These are phyloP conservation scores for Xylaria bambusicola DNA, from an alignment of 495 filamentous ascomycete genomes.

Conservation along the genomic window DNA sequence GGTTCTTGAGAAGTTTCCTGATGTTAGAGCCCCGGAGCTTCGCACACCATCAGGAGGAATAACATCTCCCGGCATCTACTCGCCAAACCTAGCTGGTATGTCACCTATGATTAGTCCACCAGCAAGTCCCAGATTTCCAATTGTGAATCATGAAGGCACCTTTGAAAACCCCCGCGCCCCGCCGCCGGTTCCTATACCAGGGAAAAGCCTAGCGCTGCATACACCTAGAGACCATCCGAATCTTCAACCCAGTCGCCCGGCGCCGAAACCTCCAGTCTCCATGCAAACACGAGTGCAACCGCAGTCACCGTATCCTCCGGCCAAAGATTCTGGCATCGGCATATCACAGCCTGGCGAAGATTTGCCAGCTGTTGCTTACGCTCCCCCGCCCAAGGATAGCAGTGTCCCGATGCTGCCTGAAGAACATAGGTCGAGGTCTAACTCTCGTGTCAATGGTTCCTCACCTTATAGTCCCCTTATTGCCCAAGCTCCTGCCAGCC, in stretches of 20 bases:
- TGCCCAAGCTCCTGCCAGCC: constrained; percentile 33
- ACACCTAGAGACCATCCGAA: constrained; percentile 52
- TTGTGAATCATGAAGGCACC: constrained; percentile 80
- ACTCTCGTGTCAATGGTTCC: constrained; percentile 53
- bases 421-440: constrained; percentile 56
- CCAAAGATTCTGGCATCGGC: constrained; percentile 57
- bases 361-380: constrained; percentile 43
- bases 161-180: constrained; percentile 96
- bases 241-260: constrained; percentile 64
- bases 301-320: constrained; percentile 44
- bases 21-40: constrained; percentile 66
- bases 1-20: constrained; percentile 93
- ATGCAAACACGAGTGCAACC: constrained; percentile 47
- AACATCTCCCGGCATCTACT: constrained; percentile 48
- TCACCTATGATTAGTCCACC: constrained; percentile 77
- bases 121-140: constrained; percentile 87
- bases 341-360: constrained; percentile 58
- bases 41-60: constrained; percentile 48
- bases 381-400: constrained; percentile 46
- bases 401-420: constrained; percentile 54
- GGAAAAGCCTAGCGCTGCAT: constrained; percentile 45
- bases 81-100: constrained; percentile 53
- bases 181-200: constrained; percentile 75
- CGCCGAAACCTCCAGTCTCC: constrained; percentile 64
- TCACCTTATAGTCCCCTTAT: constrained; percentile 40